These are phyloP conservation scores for Priceomyces medius DNA, from an alignment of 805 yeast species.

Conservation along the genomic window DNA sequence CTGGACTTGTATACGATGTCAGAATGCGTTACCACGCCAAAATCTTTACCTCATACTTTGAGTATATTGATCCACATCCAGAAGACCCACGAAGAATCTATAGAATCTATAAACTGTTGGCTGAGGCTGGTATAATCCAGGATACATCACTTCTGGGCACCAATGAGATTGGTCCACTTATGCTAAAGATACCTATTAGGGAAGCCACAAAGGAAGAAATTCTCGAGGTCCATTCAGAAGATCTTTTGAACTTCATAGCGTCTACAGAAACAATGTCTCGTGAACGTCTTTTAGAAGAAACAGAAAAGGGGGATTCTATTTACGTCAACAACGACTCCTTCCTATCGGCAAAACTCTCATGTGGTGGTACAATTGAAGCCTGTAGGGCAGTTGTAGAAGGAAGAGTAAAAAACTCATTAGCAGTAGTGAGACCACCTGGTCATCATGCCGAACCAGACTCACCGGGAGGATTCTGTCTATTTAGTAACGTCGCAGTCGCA, in stretches of 20 bases:
- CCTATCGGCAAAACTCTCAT: slow-evolving; percentile 83
- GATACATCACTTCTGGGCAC: slow-evolving; percentile 74
- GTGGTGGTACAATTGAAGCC: slow-evolving; percentile 97
- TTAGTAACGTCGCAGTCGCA: slow-evolving; percentile 96
- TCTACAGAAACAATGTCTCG: slow-evolving; percentile 76
- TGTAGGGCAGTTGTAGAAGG: slow-evolving; percentile 95
- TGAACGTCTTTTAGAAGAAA: slow-evolving; percentile 72
- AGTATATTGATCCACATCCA: slow-evolving; percentile 97
- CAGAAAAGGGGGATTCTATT: slow-evolving; percentile 91
- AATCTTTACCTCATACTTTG: slow-evolving; percentile 85
- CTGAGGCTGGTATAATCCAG: slow-evolving; percentile 86
- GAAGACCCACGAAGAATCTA: slow-evolving; percentile 97
- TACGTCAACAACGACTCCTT: slow-evolving; percentile 90
- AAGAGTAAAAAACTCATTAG: slow-evolving; percentile 83
- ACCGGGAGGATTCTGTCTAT: slow-evolving; percentile 96
- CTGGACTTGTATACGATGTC: slow-evolving; percentile 94
- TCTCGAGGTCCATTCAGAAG: slow-evolving; percentile 77
- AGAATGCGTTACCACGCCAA: slow-evolving; percentile 97
- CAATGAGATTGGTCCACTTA: slow-evolving; percentile 77
- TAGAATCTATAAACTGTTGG: slow-evolving; percentile 87
- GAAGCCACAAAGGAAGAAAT: slow-evolving; percentile 89
- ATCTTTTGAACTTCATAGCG: slow-evolving; percentile 72
- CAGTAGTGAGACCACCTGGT: slow-evolving; percentile 98
- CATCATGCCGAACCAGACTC: slow-evolving; percentile 98
- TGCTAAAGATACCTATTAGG: slow-evolving; percentile 87